Percentiles rank a stretch among this genome's conserved stretches.
Conservation (phyloP, 352 stramenopile species). For the Thalassiosira livingstoniorum region DNA sequence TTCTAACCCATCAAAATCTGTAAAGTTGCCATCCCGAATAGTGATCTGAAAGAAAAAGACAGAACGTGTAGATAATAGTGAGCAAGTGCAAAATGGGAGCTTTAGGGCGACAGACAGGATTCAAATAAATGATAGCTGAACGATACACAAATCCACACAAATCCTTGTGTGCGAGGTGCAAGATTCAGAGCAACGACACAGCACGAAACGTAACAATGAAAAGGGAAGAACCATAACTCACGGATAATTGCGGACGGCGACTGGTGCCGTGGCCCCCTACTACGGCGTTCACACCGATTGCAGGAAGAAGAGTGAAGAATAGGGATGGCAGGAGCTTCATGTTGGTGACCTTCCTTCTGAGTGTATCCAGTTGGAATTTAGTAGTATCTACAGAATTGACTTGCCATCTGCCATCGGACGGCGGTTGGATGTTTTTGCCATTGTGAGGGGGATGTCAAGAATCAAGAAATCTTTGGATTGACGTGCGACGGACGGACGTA, state of each 20-base stretch:
- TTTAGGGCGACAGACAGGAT: too few relatives aligned
- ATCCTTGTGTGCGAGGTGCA: too few relatives aligned
- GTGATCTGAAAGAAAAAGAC: slow-evolving; percentile 64
- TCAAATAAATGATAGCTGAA: too few relatives aligned
- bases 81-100: not conserved
- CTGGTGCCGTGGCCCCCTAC: not conserved
- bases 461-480: too few relatives aligned
- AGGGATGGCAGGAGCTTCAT: slow-evolving; percentile 23
- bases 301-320: not conserved
- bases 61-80: slow-evolving; percentile 11
- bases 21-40: slow-evolving; percentile 83
- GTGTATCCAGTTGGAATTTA: too few relatives aligned
- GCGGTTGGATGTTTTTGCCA: too few relatives aligned
- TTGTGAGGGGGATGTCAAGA: too few relatives aligned
- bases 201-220: not conserved
- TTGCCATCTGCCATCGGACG: too few relatives aligned
- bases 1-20: slow-evolving; percentile 80
- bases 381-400: too few relatives aligned
- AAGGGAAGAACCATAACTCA: slow-evolving; percentile 1
- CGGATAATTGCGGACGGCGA: slow-evolving; percentile 32
- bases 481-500: too few relatives aligned
- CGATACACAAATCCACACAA: too few relatives aligned
- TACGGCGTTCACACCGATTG: not conserved
- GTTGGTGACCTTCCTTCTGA: too few relatives aligned
- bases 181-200: not conserved